Evolutionary conservation across 495 filamentous ascomycete species (phyloP), one percentile per base, ranked within the genome.

Genomic region (Aspergillus cristatus): DNA sequence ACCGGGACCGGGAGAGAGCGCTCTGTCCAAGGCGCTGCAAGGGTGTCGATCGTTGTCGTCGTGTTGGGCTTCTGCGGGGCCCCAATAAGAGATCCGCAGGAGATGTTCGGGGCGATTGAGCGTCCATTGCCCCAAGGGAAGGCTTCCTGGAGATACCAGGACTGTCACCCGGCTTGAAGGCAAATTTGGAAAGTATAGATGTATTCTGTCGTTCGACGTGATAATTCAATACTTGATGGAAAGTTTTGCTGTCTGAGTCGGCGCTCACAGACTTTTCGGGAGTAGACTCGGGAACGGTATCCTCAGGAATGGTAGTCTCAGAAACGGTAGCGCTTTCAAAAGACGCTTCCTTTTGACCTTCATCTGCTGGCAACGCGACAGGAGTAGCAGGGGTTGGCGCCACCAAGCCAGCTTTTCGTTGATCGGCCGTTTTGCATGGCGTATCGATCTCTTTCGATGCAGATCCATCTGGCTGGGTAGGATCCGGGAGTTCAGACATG

Each of bases 401-500:
- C n/a, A n/a, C n/a, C n/a, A n/a, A n/a, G n/a, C n/a, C n/a, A 24
- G 20, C 4, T 24, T 24, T 24, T 8, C 8, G 20, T 4, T 24
- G 20, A 8, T 12, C 18, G 10, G 15, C 10, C 17, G 17, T 1
- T 32, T 11, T 16, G 17, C 40, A 14, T 16, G 18, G 18, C 12
- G 2, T 33, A 7, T 34, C 13, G 6, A 10, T 28, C 34, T 30
- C 20, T 4, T 24, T 8, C 20, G 20, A 8, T 24, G 20, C 20
- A 8, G 4, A 4, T 24, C 8, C 20, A 4, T 24, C 8, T 24
- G 20, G 20, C 8, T 24, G 4, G 20, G 8, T 26, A n/a, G 66
- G 59, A 38, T 75, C 67, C 14, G 67, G 55, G 33, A 76, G 45
- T 38, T 67, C 62, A 6, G 71, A 66, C 63, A 77, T 71, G 15